A percentile compares a stretch with the other conserved stretches of the same genome.
Evolutionary conservation across 192 early-diverging fungal genomes (phyloP).

Genomic region (Coemansia sp.): DNA sequence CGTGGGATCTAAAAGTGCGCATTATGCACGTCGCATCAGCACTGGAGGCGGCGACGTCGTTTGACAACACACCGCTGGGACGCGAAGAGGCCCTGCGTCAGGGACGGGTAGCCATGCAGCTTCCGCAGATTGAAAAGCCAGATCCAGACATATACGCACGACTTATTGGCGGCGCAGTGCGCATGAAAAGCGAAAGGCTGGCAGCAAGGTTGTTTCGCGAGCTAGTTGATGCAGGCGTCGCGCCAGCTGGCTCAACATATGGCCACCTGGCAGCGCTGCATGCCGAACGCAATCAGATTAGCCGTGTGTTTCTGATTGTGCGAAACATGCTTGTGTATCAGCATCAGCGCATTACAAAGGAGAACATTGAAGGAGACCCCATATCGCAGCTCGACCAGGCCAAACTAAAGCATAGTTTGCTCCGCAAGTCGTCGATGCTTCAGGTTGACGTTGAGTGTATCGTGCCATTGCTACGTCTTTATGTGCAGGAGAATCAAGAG

Average conservation of each 20-base stretch:
- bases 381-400: not conserved
- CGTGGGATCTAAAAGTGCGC: constrained; percentile 51
- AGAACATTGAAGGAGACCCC: constrained; percentile 8
- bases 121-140: constrained; percentile 32
- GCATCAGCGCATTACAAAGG: constrained; percentile 13
- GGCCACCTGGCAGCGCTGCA: constrained; percentile 43
- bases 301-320: constrained; percentile 45
- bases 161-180: constrained; percentile 51
- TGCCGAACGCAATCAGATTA: constrained; percentile 29
- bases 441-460: constrained; percentile 43
- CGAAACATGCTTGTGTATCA: constrained; percentile 28
- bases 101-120: constrained; percentile 32
- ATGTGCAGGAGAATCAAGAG: constrained; percentile 27
- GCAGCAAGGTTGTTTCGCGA: constrained; percentile 47
- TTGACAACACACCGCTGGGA: constrained; percentile 26
- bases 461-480: constrained; percentile 45
- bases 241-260: constrained; percentile 36
- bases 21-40: constrained; percentile 48
- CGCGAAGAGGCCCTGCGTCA: constrained; percentile 30
- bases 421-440: constrained; percentile 20
- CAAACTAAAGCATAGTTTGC: constrained; percentile 11
- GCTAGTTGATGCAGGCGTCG: constrained; percentile 38
- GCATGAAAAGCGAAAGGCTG: constrained; percentile 26
- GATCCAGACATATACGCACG: constrained; percentile 38
- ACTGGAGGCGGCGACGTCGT: constrained; percentile 33